phyloP scores from a whole-genome alignment of 768 basidiomycete species.

The Leucogyrophana mollusca region DNA sequence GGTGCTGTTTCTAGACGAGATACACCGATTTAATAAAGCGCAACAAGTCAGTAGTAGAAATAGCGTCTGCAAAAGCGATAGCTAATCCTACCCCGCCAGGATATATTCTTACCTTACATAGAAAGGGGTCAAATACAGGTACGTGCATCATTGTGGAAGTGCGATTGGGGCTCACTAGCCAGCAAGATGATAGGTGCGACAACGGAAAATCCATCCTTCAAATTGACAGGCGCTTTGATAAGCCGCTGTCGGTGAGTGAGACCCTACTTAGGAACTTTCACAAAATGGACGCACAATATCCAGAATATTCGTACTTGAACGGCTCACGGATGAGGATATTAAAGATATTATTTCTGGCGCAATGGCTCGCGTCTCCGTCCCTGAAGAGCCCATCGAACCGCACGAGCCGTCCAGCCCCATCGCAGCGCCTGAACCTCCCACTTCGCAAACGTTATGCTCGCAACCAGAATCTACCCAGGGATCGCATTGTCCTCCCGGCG shows the following conservation, averaged over 20 bases:
- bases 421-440: slow-evolving; percentile 8
- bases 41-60: slow-evolving; percentile 49
- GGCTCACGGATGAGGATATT: slow-evolving; percentile 64
- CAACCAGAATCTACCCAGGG: slow-evolving; percentile 16
- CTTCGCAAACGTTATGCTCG: slow-evolving; percentile 15
- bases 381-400: neutral
- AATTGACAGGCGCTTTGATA: slow-evolving; percentile 67
- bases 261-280: neutral
- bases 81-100: slow-evolving; percentile 35
- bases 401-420: neutral
- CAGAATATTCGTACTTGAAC: slow-evolving; percentile 74
- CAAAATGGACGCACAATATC: slow-evolving; percentile 19
- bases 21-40: slow-evolving; percentile 74
- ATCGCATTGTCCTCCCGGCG: slow-evolving; percentile 9
- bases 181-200: slow-evolving; percentile 74
- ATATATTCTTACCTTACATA: slow-evolving; percentile 78
- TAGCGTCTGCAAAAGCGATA: no score
- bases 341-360: slow-evolving; percentile 57
- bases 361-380: slow-evolving; percentile 32
- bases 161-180: slow-evolving; percentile 1
- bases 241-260: slow-evolving; percentile 69
- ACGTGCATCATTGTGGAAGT: neutral
- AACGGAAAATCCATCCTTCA: slow-evolving; percentile 89
- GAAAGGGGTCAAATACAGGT: slow-evolving; percentile 78
- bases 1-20: slow-evolving; percentile 79